Percentiles rank a stretch among this genome's conserved stretches.
These are phyloP conservation scores for Melaleuca alternifolia DNA, from an alignment of 345 rosid genomes.

Conservation along the genomic window DNA sequence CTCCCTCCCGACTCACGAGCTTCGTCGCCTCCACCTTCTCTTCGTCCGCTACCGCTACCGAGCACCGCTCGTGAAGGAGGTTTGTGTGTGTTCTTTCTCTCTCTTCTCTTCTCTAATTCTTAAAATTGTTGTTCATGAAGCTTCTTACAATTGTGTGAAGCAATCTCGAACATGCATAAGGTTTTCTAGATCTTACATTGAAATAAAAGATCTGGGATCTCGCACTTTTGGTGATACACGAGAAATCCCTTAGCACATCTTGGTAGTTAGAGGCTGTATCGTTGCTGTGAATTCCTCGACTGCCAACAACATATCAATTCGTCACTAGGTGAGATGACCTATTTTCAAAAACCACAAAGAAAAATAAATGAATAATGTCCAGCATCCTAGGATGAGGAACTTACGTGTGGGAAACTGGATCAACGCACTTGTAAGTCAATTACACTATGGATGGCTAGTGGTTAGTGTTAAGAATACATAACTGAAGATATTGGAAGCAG, in stretches of 20 bases:
- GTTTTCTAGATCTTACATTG: neutral
- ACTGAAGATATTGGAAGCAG: too few species aligned
- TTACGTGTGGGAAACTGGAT: neutral
- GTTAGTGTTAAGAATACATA: too few species aligned
- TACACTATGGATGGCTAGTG: neutral
- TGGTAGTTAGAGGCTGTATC: neutral
- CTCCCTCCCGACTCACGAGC: too few species aligned
- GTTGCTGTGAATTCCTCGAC: neutral
- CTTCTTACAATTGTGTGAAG: neutral
- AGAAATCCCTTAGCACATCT: neutral
- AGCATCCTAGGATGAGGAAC: neutral
- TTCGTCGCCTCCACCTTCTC: too few species aligned
- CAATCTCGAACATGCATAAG: neutral
- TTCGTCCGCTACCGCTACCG: too few species aligned
- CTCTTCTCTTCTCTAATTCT: neutral
- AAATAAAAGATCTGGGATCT: neutral
- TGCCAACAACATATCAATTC: neutral
- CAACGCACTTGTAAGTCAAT: neutral
- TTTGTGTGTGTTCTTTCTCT: too few species aligned
- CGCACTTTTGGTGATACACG: neutral
- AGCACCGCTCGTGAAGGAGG: too few species aligned
- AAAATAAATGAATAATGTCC: neutral
- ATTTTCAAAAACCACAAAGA: neutral
- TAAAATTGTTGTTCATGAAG: neutral
- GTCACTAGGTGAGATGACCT: neutral